Base-by-base conservation (phyloP, 805 yeast species). In the Priceomyces carsonii region DNA sequence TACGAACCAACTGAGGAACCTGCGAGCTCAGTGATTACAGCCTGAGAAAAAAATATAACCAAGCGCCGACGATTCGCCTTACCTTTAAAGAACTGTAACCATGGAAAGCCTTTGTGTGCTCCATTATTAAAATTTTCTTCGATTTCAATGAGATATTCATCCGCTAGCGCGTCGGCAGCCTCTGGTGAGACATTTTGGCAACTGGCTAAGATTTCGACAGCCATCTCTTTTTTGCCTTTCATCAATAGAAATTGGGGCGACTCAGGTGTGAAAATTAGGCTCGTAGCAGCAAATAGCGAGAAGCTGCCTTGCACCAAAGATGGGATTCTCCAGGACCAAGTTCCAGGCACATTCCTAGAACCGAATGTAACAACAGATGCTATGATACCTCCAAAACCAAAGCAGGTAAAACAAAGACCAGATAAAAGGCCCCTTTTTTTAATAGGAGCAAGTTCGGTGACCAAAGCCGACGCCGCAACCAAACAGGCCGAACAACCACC, bases 401-500 rank as follows among this genome's bases (percentile, higher is more conserved):
- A 50, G 18, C 47, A 43, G 7, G 38, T 33, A 31, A 48, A 48
- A 33, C 47, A 39, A 8, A 43, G 33, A 15, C 51, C 51, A n/a
- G 49, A 41, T 6, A 46, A 26, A 5, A 52, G 40, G 16, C 60
- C 66, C 44, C 68, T 50, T 20, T 51, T 44, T 18, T 52, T 44
- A 8, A 60, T 47, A 24, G 48, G 54, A n/a, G 53, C 54, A 26
- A 62, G 47, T 41, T 64, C 71, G 8, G 65, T 55, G 18, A 62
- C 55, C 36, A 58, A 57, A 3, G 61, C 52, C 16, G 67, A 61
- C 26, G 68, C 63, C 8, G 65, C 48, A 17, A 50, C 53, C 6
- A 54, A 49, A 26, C 56, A 55, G 18, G 60, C 36, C 9, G 55
- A 48, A n/a, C 44, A 47, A 3, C 66, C 71, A 28, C 61, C 38